A percentile compares a stretch with the other conserved stretches of the same genome.
These are phyloP conservation scores for Artomyces pyxidatus DNA, from an alignment of 768 basidiomycete species.

Conservation along the genomic window DNA sequence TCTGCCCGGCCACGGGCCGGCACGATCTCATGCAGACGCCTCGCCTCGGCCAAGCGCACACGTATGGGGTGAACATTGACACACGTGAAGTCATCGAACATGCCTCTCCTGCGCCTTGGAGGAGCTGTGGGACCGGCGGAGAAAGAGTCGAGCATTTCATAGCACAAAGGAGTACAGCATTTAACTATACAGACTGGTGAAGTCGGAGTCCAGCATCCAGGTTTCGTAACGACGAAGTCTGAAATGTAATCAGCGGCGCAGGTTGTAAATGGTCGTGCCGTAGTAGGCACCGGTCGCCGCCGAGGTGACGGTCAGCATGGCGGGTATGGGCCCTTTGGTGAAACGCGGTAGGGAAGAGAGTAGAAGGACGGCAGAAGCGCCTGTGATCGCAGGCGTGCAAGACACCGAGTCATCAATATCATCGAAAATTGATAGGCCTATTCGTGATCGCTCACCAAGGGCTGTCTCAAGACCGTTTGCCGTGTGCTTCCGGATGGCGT, in stretches of 20 bases:
- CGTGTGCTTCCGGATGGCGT: constrained; percentile 64
- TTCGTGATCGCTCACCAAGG: constrained; percentile 38
- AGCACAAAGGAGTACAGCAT: too few species aligned
- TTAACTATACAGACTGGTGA: too few species aligned
- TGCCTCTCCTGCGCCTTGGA: too few species aligned
- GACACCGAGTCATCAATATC: neutral
- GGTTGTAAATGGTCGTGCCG: constrained; percentile 24
- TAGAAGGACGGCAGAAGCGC: constrained; percentile 64
- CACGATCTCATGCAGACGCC: too few species aligned
- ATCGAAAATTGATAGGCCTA: neutral
- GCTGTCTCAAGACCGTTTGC: constrained; percentile 72
- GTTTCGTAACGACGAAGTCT: too few species aligned
- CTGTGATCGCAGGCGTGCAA: constrained; percentile 25
- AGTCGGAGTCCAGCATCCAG: too few species aligned
- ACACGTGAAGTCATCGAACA: too few species aligned
- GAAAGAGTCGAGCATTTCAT: too few species aligned
- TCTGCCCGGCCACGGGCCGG: too few species aligned
- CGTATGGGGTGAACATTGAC: too few species aligned
- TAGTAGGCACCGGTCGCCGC: constrained; percentile 57
- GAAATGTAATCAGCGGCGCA: constrained; percentile 11
- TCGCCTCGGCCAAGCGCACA: too few species aligned
- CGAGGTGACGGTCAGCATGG: constrained; percentile 49
- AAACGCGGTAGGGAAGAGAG: constrained; percentile 65
- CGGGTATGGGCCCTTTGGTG: constrained; percentile 63
- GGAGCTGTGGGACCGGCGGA: too few species aligned